Base-by-base conservation (phyloP, 1,284 basidiomycete genomes). In the Rhodofomes roseus region DNA sequence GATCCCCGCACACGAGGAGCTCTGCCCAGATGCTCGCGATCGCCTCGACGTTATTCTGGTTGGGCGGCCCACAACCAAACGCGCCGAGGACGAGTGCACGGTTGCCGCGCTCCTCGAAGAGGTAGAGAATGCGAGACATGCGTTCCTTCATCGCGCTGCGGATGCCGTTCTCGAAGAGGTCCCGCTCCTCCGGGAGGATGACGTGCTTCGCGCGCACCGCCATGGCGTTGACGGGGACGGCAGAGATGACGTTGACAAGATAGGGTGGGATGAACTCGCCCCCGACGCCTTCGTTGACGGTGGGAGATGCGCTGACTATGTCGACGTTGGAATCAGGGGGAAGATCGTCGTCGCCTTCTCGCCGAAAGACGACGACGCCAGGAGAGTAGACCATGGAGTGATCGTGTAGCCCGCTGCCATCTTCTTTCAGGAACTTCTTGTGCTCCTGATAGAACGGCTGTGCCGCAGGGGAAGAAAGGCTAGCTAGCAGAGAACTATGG, bases 21-120 rank as follows among this genome's bases (percentile, higher is more conserved):
- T 83, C 81, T 16, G 82, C 83, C 85, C 86, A 89, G 16, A 86
- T 74, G 52, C 70, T 69, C 1, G 85, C 86, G 37, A 89, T 77
- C 58, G 76, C 73, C 54, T 76, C 77, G 43, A 79, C 73, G 18
- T 64, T 73, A 62, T 82, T 82, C 68, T 77, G 68, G 60, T 65
- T 73, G 1, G 36, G 50, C 20, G 74, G 74, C 53, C 79, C 76
- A 60, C 77, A 79, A 34, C 82, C 81, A 59, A 83, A 82, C 11
- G 76, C 75, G 41, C 81, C 79, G 5, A 83, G 73, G 18, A 84
- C 72, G 36, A 84, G 64, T 0, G 70, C 71, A 16, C 72, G 72
- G 63, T 81, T 72, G 41, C 80, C 79, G 25, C 71, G 70, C 29
- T 74, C 72, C 65, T 81, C 76, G 59, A 84, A 83, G 39, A 81